Evolutionary conservation across 78 protist genomes (phyloP), one percentile per base, ranked within the genome.

Genomic region (Dictyostelium purpureum): DNA sequence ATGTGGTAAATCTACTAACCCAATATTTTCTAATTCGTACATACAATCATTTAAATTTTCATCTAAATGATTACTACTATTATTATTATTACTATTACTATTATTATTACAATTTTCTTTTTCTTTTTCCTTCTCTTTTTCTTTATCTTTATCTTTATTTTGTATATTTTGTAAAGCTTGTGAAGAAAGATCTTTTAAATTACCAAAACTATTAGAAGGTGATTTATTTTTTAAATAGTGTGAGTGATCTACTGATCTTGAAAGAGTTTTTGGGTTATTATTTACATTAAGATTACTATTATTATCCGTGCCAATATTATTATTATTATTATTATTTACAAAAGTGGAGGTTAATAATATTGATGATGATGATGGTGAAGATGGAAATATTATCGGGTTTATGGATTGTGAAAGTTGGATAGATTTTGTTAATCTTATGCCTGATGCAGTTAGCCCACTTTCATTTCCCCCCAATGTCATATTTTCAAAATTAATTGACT

Each of bases 1-100:
- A n/a, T 85, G 42, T 63, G 45, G 24, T 52, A 77, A 69, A 21
- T 42, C 9, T 42, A 37, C n/a, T 6, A 79, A 51, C 1, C 47
- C 40, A 42, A 82, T 82, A 1, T 26, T 11, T 2, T 82, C 90
- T 12, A 85, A 73, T 19, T 85, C 92, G 47, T 18, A 67, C 35
- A 74, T 71, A 33, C 71, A 63, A 63, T 63, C 71, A 33, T 24
- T 63, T 14, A 14, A 63, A 19, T 11, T 56, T 6, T 70, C 90
- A 11, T 43, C 78, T 37, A 37, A 12, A 21, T 37, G 33, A 40
- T 11, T n/a, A 67, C 31, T 38, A 11, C 51, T 38, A 67, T 40
- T 67, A 79, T 65, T 79, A 21, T 26, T n/a, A 16, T 65, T 61
- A 40, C 24, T 52, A 40, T 65, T 47, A 28, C 12, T 35, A 6